Base-by-base conservation (phyloP, 192 early-diverging fungal species). In the Coemansia sp. region DNA sequence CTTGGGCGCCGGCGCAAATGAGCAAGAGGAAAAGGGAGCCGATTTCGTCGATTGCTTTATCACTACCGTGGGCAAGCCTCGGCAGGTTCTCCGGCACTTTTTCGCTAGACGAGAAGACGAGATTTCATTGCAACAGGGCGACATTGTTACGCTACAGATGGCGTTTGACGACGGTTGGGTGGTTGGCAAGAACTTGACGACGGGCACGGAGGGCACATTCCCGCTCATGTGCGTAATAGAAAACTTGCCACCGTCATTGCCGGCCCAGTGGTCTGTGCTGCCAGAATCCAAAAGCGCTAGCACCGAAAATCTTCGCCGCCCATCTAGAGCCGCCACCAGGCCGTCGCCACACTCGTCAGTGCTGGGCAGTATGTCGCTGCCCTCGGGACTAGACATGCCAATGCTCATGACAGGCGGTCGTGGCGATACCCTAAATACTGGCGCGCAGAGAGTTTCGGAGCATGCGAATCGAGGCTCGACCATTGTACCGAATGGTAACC, bases 121-220 rank as follows among this genome's bases (percentile, higher is more conserved):
- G 80, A 78, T 95, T 57, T 85, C 84, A 49, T 75, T 95, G 28
- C 75, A 84, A n/a, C 65, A 75, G 6, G 91, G 89, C 61, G 94
- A 95, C 68, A 85, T 89, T 64, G 87, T 95, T 7, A 87, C 86
- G 32, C 61, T 95, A 19, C 84, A 87, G 16, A 81, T 87, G 70
- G 85, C 85, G 21, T 96, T 93, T 82, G 93, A 95, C 68, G 95
- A 96, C 71, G 95, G 95, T 8, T 96, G 95, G 95, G 94, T 91
- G 23, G 84, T 95, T 3, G 95, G 95, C 28, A 78, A 88, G 62
- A 95, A 94, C 77, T 69, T 88, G 66, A 86, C 82, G 46, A 91
- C 92, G 3, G 85, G 87, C 1, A 40, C 73, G 40, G 87, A 89
- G 59, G 95, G 95, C 14, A 92, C 91, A 0, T 96, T 96, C 87